These are phyloP conservation scores for Quercus variabilis DNA, from an alignment of 306 rosid species.

Conservation along the genomic window DNA sequence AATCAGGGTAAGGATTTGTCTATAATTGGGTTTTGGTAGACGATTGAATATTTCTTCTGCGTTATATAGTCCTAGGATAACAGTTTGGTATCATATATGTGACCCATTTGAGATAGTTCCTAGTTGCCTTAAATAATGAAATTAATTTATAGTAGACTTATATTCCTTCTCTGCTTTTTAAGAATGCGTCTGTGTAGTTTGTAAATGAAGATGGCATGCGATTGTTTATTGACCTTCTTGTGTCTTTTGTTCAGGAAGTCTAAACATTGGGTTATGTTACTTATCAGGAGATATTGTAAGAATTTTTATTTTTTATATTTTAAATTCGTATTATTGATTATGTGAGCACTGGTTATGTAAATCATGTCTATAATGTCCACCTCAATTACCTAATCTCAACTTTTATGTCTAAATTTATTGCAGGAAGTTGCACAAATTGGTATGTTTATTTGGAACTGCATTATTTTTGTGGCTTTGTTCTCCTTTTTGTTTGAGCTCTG, in stretches of 20 bases:
- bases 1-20: too few relatives aligned
- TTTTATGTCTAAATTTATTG: slow-evolving; percentile 50
- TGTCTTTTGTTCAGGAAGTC: not conserved
- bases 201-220: not conserved
- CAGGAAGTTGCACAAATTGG: slow-evolving; percentile 67
- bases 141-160: too few relatives aligned
- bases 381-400: slow-evolving; percentile 34
- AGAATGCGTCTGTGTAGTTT: not conserved
- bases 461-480: slow-evolving; percentile 45
- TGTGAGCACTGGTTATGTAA: not conserved
- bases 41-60: too few relatives aligned
- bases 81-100: too few relatives aligned
- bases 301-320: not conserved
- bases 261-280: not conserved
- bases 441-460: slow-evolving; percentile 57
- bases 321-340: not conserved
- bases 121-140: too few relatives aligned
- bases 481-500: slow-evolving; percentile 50
- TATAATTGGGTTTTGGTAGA: too few relatives aligned
- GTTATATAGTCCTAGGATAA: too few relatives aligned
- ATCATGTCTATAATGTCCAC: slow-evolving; percentile 12
- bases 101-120: too few relatives aligned
- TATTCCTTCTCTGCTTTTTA: too few relatives aligned
- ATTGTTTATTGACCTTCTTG: not conserved
- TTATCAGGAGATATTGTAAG: not conserved